Evolutionary conservation across 1,284 basidiomycete genomes (phyloP).

Genomic region (Ceratobasidium theobromae): DNA sequence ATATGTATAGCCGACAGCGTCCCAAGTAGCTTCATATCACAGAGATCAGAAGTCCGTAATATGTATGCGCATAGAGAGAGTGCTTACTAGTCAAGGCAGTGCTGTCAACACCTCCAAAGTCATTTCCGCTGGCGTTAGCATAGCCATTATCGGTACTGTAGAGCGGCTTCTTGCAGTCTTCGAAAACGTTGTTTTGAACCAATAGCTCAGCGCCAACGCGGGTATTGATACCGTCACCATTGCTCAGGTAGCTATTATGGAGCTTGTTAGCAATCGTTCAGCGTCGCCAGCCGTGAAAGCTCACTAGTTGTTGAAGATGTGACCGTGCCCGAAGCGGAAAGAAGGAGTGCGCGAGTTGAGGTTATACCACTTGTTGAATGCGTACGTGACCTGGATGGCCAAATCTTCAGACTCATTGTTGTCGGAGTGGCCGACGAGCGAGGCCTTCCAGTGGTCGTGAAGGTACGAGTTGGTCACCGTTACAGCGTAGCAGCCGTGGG

Average conservation of each 20-base stretch:
- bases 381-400: conserved; percentile 26
- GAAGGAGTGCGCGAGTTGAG: conserved; percentile 40
- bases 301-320: conserved; percentile 15
- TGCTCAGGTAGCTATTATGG: conserved; percentile 40
- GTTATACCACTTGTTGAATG: conserved; percentile 37
- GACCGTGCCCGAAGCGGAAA: conserved; percentile 42
- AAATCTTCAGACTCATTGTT: conserved; percentile 29
- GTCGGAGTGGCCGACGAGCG: conserved; percentile 50
- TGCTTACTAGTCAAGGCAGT: conserved; percentile 13
- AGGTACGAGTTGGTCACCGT: conserved; percentile 48
- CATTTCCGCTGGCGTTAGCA: conserved; percentile 9
- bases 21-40: background rate
- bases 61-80: background rate
- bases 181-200: conserved; percentile 17
- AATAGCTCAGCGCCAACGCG: conserved; percentile 45
- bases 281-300: background rate
- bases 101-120: conserved; percentile 10
- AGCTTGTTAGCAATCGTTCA: background rate
- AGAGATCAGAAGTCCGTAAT: background rate
- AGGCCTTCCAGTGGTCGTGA: conserved; percentile 50
- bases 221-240: conserved; percentile 53
- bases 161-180: background rate
- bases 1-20: background rate
- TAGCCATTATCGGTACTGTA: conserved; percentile 18
- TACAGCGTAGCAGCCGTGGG: conserved; percentile 48